Evolutionary conservation across 768 basidiomycete genomes (phyloP), one percentile per base, ranked within the genome.

Genomic region (Peribolospora baueri): DNA sequence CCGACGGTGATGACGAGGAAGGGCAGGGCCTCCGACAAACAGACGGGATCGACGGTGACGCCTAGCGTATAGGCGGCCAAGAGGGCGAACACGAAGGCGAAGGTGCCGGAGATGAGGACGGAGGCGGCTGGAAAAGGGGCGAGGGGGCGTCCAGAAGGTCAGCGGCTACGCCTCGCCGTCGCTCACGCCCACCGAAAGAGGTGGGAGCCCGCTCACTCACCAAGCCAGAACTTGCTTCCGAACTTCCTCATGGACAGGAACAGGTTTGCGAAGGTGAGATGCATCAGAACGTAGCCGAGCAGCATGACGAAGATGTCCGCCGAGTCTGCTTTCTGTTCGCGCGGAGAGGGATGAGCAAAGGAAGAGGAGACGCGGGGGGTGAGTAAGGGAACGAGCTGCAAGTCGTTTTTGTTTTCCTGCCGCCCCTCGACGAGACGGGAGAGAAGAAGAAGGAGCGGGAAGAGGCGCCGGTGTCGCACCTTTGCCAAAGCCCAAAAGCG

Each of bases 1-100:
- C 91, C 91, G 57, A 98, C 79, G 2, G 88, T 93, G 67, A 91
- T 91, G 42, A 98, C 90, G 50, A 97, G 73, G 78, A 97, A 97
- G 0, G 93, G 93, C 0, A 98, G 75, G 0, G 93, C 91, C 67
- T 98, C 93, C 7, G 84, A 86, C 52, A 98, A 74, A 7, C 81
- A 80, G 53, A 97, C 81, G 1, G 87, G 86, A 66, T 97, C 90
- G 61, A 98, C 80, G 14, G 80, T 81, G 56, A 98, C 85, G 61
- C 75, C 73, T 56, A 95, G 73, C 9, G 75, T 79, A 53, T 81
- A 75, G 14, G 80, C 77, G 46, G 79, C 65, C 10, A 91, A 81
- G 5, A 97, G 75, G 9, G 85, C 75, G 54, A 87, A 71, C 54
- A 98, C 74, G 64, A 97, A 80, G 0, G 84, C 81, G 58, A 90